These are phyloP conservation scores for Xylaria sp. DNA, from an alignment of 2,329 filamentous ascomycete species.

Conservation along the genomic window DNA sequence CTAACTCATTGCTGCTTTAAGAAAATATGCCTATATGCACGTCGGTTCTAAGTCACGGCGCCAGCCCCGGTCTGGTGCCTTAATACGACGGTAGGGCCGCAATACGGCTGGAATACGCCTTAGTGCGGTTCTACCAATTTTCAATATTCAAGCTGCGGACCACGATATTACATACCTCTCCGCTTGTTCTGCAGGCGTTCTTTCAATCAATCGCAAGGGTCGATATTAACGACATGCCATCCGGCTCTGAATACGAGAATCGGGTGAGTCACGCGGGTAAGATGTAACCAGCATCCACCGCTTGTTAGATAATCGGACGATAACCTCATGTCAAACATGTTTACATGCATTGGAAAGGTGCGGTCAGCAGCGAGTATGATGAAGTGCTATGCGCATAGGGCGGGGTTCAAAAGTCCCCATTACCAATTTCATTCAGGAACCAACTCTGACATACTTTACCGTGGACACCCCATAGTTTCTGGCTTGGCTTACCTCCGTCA, in stretches of 20 bases:
- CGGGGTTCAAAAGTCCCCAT: neutral
- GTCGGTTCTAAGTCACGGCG: neutral
- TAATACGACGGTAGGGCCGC: neutral
- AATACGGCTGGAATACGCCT: neutral
- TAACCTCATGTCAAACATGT: neutral
- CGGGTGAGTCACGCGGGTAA: constrained; percentile 12
- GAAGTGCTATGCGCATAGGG: no score
- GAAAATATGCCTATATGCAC: neutral
- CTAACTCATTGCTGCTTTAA: neutral
- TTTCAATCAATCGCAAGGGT: neutral
- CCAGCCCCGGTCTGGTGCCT: neutral
- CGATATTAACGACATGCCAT: neutral
- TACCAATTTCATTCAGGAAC: neutral
- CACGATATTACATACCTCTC: neutral
- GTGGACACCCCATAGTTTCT: neutral
- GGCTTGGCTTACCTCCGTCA: neutral
- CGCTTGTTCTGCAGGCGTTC: constrained; percentile 1
- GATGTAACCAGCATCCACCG: neutral
- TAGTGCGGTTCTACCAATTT: no score
- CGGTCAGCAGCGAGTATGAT: neutral
- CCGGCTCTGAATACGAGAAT: constrained; percentile 22
- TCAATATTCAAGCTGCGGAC: neutral
- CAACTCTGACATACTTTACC: neutral
- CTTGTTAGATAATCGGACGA: neutral
- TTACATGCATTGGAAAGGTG: neutral